phyloP scores from a whole-genome alignment of 2,329 filamentous ascomycete genomes.

The Botrytis fragariae region DNA sequence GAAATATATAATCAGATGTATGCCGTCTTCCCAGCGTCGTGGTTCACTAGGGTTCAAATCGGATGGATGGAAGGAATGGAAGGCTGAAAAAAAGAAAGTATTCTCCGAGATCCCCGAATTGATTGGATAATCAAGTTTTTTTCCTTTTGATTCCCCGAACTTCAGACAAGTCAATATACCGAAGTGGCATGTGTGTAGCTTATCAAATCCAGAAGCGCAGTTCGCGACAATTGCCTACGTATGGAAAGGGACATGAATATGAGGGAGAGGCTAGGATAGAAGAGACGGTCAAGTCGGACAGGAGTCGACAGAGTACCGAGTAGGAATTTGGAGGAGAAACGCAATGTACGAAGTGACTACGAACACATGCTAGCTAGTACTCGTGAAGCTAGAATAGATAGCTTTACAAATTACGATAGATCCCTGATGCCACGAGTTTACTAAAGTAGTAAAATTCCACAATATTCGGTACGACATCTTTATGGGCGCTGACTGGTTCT shows the following conservation, averaged over 20 bases:
- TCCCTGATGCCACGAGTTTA: constrained; percentile 12
- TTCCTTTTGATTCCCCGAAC: neutral
- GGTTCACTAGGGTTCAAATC: constrained; percentile 18
- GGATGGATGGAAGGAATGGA: constrained; percentile 17
- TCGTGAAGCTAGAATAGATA: constrained; percentile 6
- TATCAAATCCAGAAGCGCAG: neutral
- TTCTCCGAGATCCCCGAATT: constrained; percentile 15
- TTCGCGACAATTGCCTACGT: neutral
- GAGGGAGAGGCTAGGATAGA: neutral
- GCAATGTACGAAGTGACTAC: neutral
- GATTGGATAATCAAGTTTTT: constrained; percentile 6
- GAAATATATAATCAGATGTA: neutral
- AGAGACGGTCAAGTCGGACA: neutral
- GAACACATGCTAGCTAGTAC: neutral
- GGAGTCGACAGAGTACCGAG: neutral
- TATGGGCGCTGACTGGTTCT: neutral
- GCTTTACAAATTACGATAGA: neutral
- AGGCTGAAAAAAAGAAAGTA: constrained; percentile 15
- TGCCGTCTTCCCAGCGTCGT: constrained; percentile 16
- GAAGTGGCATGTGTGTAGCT: neutral
- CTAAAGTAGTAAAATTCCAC: constrained; percentile 12
- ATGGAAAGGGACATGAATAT: neutral
- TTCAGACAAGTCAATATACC: neutral
- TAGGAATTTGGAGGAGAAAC: neutral
- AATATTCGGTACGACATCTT: constrained; percentile 13